Evolutionary conservation across 2,329 filamentous ascomycete species (phyloP), one percentile per base, ranked within the genome.

Genomic region (Phoma sp.): DNA sequence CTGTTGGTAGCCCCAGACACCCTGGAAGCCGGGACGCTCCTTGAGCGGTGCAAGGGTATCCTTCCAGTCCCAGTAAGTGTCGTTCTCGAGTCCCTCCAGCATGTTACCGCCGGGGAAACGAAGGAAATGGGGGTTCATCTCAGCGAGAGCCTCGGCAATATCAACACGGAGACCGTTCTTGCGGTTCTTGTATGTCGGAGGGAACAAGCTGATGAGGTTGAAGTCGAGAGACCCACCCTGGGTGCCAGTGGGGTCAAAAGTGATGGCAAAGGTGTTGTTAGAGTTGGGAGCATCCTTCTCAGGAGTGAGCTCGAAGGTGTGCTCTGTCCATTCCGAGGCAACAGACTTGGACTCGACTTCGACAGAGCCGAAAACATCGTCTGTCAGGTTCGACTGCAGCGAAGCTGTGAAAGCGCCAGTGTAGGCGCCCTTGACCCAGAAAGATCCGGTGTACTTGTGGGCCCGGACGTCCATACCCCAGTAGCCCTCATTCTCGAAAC

Each of bases 81-180:
- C 62, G 38, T 63, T 67, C 15, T 54, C 63, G 17, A 60, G 58
- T 32, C 72, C 72, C 58, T 74, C 72, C 7, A 74, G 69, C 68
- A 82, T 82, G 65, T 82, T 83, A 24, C 81, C 81, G 22, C 81
- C 81, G 1, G 81, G 81, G 58, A 83, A 82, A 2, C 81, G 77
- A 8, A 83, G 72, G 65, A 82, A 81, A 56, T 68, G 74, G 7
- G 79, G 74, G 40, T 76, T 76, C 56, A 79, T 67, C 38, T 73
- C 76, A 27, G 70, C 69, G 39, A 80, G 71, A 15, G 77, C 76
- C 56, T 84, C 74, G 43, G 79, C 80, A 39, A 84, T 71, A 51
- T 84, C 82, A 32, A 77, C 70, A 8, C 81, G 75, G 37, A 83
- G 68, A 17, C 82, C 82, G 62, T 84, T 84, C 47, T 77, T 76